Evolutionary conservation across 208 protist species (phyloP).

Genomic region (Hexamita inflata): DNA sequence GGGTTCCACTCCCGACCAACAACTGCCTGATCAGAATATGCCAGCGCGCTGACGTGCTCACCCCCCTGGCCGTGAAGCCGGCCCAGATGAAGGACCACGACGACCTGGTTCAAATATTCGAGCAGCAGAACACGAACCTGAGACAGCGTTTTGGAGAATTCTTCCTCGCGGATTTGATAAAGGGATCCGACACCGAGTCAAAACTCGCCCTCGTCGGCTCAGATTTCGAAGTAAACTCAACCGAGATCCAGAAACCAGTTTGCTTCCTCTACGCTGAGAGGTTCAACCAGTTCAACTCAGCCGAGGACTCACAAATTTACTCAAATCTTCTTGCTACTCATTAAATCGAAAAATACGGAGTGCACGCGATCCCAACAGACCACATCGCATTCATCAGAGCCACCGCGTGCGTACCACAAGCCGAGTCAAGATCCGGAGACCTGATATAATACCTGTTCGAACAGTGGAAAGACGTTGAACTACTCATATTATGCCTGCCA

Average conservation of each 20-base stretch:
- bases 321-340: background rate
- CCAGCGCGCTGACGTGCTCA: background rate
- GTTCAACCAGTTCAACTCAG: background rate
- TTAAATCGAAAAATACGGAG: constrained; percentile 1
- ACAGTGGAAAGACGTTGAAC: constrained; percentile 16
- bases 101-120: constrained; percentile 23
- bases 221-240: background rate
- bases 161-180: constrained; percentile 20
- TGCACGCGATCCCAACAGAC: background rate
- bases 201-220: background rate
- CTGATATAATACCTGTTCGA: constrained; percentile 5
- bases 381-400: constrained; percentile 10
- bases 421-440: constrained; percentile 4
- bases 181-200: background rate
- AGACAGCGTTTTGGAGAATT: constrained; percentile 2
- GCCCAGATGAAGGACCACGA: constrained; percentile 20
- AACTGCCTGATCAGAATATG: background rate
- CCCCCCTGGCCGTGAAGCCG: background rate
- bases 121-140: constrained; percentile 8
- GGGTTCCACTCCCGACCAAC: background rate
- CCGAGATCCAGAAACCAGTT: constrained; percentile 15
- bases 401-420: background rate
- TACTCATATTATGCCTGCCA: background rate
- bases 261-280: constrained; percentile 9
- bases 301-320: background rate